Percentiles rank a stretch among this genome's conserved stretches.
Conservation (phyloP, 179 eudicot species). For the Silene noctiflora region DNA sequence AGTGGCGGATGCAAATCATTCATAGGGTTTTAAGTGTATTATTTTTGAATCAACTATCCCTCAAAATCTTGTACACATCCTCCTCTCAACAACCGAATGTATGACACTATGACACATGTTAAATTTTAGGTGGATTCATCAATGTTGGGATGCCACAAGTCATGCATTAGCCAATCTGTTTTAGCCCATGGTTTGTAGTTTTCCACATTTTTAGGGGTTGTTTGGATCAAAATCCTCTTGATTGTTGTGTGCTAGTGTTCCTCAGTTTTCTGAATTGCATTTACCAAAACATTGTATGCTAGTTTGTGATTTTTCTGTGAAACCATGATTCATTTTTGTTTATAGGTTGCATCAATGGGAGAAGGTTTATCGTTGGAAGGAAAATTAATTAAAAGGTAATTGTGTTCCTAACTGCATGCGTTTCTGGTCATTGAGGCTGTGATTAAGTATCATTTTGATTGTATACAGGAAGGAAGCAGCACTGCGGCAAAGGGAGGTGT, state of each 20-base stretch:
- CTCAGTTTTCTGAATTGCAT: not conserved
- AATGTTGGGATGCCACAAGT: not conserved
- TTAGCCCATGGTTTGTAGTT: not conserved
- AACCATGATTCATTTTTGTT: constrained; percentile 10
- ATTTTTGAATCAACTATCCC: not conserved
- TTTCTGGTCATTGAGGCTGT: constrained; percentile 9
- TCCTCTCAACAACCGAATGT: constrained; percentile 5
- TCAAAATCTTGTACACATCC: not conserved
- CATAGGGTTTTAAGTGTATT: not conserved
- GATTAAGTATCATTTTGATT: constrained; percentile 25
- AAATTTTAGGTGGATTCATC: not conserved
- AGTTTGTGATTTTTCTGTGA: constrained; percentile 7
- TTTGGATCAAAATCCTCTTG: constrained; percentile 7
- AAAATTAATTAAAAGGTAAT: constrained; percentile 84
- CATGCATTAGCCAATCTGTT: not conserved
- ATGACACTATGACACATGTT: not conserved
- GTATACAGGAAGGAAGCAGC: constrained; percentile 91
- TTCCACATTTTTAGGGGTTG: not conserved
- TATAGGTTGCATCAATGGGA: constrained; percentile 91
- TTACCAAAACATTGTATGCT: not conserved
- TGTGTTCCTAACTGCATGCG: not conserved
- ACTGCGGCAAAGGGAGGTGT: constrained; percentile 92
- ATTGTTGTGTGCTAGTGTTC: not conserved
- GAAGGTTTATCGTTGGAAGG: constrained; percentile 96
- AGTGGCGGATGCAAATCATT: not conserved